A percentile compares a stretch with the other conserved stretches of the same genome.
Conservation (phyloP, 805 yeast genomes). For the Kodamaea lidongshanica region DNA sequence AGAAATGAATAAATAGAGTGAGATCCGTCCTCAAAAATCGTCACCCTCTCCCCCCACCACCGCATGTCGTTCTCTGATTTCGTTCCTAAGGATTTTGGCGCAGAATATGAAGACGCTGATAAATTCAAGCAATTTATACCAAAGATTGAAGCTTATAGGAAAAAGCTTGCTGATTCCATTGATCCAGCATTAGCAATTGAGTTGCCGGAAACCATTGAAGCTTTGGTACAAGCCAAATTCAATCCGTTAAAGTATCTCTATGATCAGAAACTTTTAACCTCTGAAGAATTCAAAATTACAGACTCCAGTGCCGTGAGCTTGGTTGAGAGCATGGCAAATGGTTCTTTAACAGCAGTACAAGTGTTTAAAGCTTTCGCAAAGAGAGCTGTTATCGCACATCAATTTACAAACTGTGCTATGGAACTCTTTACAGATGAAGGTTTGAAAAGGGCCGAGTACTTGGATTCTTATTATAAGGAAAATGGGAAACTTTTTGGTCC, state of each 20-base stretch:
- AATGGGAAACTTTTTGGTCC: constrained; percentile 54
- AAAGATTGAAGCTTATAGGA: constrained; percentile 37
- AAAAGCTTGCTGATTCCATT: constrained; percentile 26
- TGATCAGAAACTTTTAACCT: constrained; percentile 30
- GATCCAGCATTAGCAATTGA: constrained; percentile 27
- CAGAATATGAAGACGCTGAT: constrained; percentile 35
- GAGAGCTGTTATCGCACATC: constrained; percentile 59
- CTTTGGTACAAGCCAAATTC: constrained; percentile 31
- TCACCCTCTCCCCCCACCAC: too few relatives aligned
- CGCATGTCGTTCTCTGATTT: constrained; percentile 12
- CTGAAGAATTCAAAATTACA: constrained; percentile 39
- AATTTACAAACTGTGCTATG: constrained; percentile 53
- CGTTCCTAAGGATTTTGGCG: constrained; percentile 26
- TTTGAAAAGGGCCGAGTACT: constrained; percentile 44
- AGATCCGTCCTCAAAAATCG: too few relatives aligned
- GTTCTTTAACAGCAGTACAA: constrained; percentile 43
- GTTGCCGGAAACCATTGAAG: constrained; percentile 29
- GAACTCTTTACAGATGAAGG: constrained; percentile 61
- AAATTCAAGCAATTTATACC: constrained; percentile 42
- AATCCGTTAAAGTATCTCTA: constrained; percentile 30
- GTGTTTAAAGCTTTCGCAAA: constrained; percentile 61
- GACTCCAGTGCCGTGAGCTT: constrained; percentile 38
- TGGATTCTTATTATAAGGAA: constrained; percentile 46
- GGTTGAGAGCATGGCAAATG: constrained; percentile 38
- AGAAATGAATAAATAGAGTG: too few relatives aligned